phyloP scores from a whole-genome alignment of 1,284 basidiomycete species.

The Trichosporon asahii region DNA sequence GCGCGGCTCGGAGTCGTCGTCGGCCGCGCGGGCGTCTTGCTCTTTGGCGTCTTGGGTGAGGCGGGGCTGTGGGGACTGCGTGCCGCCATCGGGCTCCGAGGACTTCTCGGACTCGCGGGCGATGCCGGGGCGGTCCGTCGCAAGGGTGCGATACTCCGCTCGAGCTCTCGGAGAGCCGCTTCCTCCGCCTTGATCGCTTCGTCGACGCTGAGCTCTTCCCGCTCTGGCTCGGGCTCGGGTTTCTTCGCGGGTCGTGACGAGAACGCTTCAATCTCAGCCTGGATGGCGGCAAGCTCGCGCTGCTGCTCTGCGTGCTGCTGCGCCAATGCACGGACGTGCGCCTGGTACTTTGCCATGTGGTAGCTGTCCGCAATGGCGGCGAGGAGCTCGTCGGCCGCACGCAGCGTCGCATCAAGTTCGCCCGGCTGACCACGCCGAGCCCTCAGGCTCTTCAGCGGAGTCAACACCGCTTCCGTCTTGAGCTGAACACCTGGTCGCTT shows the following conservation, averaged over 20 bases:
- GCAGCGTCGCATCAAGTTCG: constrained; percentile 40
- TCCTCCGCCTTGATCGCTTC: constrained; percentile 49
- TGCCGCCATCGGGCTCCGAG: neutral
- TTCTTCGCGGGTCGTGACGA: neutral
- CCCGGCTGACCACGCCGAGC: constrained; percentile 21
- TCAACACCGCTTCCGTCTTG: constrained; percentile 30
- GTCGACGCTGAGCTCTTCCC: constrained; percentile 30
- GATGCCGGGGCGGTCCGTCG: constrained; percentile 14
- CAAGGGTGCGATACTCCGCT: constrained; percentile 34
- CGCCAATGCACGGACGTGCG: constrained; percentile 19
- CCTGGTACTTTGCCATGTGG: constrained; percentile 31
- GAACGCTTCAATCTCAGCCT: neutral
- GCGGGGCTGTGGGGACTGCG: neutral
- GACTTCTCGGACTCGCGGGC: neutral
- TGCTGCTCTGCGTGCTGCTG: neutral
- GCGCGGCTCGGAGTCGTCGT: constrained; percentile 18
- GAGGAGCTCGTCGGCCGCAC: constrained; percentile 42
- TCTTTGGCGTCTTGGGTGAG: neutral
- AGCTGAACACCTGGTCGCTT: neutral
- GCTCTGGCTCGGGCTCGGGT: neutral
- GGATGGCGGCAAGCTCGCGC: neutral
- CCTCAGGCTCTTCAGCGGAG: constrained; percentile 38
- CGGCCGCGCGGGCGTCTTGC: constrained; percentile 27
- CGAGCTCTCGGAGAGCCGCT: constrained; percentile 38
- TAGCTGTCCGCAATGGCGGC: constrained; percentile 32